Evolutionary conservation across 179 eudicot species (phyloP).

Genomic region (Heliamphora pulchella): DNA sequence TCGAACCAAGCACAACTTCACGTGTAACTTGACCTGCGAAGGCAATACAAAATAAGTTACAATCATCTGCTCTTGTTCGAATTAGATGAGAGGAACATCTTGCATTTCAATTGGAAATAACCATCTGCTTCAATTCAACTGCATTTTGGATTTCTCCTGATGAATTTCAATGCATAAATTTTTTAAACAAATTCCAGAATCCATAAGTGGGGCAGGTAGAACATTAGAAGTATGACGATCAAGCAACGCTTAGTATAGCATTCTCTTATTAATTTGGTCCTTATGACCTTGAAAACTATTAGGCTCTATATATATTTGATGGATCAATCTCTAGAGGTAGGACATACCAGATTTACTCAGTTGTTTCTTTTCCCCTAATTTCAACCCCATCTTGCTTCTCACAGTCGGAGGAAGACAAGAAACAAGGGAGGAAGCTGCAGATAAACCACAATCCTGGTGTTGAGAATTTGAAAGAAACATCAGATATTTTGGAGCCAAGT

Average conservation of each 20-base stretch:
- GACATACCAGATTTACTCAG: constrained; percentile 38
- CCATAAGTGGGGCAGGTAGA: background rate
- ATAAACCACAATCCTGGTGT: constrained; percentile 62
- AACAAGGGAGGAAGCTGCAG: constrained; percentile 55
- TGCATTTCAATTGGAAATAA: background rate
- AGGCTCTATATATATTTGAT: background rate
- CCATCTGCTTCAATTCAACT: background rate
- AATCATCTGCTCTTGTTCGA: background rate
- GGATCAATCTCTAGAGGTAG: background rate
- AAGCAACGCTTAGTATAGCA: background rate
- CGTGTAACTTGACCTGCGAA: constrained; percentile 25
- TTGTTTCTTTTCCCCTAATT: constrained; percentile 36
- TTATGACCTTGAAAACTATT: background rate
- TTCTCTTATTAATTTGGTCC: background rate
- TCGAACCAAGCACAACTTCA: constrained; percentile 43
- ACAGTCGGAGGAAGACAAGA: constrained; percentile 59
- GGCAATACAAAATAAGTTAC: background rate
- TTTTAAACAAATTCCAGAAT: background rate
- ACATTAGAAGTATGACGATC: background rate
- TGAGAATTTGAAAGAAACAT: constrained; percentile 18
- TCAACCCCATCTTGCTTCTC: constrained; percentile 46
- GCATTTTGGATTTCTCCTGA: background rate
- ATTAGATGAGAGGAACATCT: background rate
- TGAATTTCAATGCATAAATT: background rate
- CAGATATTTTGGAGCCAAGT: constrained; percentile 4